Evolutionary conservation across 495 filamentous ascomycete species (phyloP).

Genomic region (Staphylotrichum longicolle): DNA sequence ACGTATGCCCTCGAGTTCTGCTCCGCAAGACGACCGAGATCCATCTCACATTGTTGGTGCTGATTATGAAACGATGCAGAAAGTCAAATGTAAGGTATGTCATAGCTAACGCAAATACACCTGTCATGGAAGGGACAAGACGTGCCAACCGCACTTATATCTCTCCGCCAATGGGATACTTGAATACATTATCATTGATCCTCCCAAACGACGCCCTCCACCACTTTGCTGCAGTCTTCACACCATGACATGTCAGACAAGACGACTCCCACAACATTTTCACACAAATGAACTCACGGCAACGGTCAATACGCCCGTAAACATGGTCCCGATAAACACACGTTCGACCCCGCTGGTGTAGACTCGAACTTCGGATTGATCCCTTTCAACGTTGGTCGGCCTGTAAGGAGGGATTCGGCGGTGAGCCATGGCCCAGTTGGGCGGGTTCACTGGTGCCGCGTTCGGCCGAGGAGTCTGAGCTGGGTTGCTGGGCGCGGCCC

Average conservation of each 20-base stretch:
- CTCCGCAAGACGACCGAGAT: too few species aligned
- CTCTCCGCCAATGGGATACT: conserved; percentile 6
- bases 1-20: too few species aligned
- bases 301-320: neutral
- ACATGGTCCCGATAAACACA: conserved; percentile 8
- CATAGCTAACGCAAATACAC: too few species aligned
- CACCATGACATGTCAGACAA: too few species aligned
- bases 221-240: conserved; percentile 1
- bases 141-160: neutral
- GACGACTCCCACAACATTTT: too few species aligned
- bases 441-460: neutral
- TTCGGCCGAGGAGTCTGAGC: neutral
- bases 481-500: neutral
- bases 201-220: conserved; percentile 3
- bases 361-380: neutral
- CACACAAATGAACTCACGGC: neutral
- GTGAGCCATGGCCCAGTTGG: neutral
- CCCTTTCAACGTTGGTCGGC: conserved; percentile 2
- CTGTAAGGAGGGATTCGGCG: conserved; percentile 3
- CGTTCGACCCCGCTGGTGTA: neutral
- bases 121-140: too few species aligned
- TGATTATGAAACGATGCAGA: too few species aligned
- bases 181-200: conserved; percentile 1
- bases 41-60: too few species aligned
- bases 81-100: too few species aligned